A percentile compares a stretch with the other conserved stretches of the same genome.
These are phyloP conservation scores for Ilyonectria sp. DNA, from an alignment of 2,329 filamentous ascomycete genomes.

Conservation along the genomic window DNA sequence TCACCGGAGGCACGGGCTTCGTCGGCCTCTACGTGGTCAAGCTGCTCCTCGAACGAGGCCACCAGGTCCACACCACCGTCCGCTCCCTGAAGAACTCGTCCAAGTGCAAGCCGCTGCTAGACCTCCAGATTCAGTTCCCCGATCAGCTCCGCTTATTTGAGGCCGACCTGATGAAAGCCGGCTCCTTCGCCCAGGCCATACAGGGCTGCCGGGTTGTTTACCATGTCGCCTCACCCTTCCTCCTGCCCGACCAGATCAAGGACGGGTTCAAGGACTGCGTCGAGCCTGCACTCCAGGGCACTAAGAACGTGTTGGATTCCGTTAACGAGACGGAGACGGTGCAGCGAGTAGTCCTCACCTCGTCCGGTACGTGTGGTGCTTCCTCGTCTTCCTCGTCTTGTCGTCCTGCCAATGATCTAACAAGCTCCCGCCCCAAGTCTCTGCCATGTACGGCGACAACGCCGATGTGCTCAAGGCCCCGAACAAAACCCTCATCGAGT, in stretches of 20 bases:
- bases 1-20: slow-evolving; percentile 1
- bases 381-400: too few relatives aligned
- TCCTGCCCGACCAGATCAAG: slow-evolving; percentile 9
- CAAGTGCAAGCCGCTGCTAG: slow-evolving; percentile 41
- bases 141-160: slow-evolving; percentile 47
- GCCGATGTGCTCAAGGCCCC: background rate
- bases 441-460: background rate
- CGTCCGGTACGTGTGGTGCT: too few relatives aligned
- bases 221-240: slow-evolving; percentile 54
- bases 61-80: slow-evolving; percentile 28
- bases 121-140: slow-evolving; percentile 39
- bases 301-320: background rate
- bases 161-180: slow-evolving; percentile 46
- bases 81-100: slow-evolving; percentile 19
- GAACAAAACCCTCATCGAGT: background rate
- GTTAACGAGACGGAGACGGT: background rate
- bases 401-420: too few relatives aligned
- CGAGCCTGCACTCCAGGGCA: background rate
- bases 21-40: background rate
- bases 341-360: too few relatives aligned
- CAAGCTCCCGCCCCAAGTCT: background rate
- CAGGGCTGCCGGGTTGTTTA: slow-evolving; percentile 49
- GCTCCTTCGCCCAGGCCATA: slow-evolving; percentile 48
- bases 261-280: background rate
- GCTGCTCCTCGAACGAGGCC: slow-evolving; percentile 9